Evolutionary conservation across 495 filamentous ascomycete species (phyloP), one percentile per base, ranked within the genome.

Genomic region (Sphaerosporella brunnea): DNA sequence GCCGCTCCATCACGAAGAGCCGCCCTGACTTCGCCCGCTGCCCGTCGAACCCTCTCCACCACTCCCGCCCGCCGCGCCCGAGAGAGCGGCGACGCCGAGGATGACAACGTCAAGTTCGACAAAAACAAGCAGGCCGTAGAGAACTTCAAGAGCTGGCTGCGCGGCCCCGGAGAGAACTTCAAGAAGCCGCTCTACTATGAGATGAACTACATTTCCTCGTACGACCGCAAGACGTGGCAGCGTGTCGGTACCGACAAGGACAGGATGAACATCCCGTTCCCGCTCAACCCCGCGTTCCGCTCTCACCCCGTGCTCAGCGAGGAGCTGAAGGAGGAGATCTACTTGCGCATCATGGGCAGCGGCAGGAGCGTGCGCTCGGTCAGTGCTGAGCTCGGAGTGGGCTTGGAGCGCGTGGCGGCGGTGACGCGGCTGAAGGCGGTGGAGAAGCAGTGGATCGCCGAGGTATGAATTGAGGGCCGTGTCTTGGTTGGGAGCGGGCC

Each of bases 361-460:
- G 78, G 79, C 42, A 66, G 76, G 62, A 78, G 77, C 50, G 67
- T 96, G 38, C 77, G 82, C 51, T 72, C 70, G 43, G 84, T 93
- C 25, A 90, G 83, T 67, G 81, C 77, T 1, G 69, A 79, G 49
- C 66, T 82, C 41, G 72, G 73, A 13, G 79, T 97, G 8, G 84
- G 88, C 51, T 80, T 96, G 68, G 73, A 80, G 52, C 73, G 90
- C 45, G 81, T 97, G 18, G 92, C 75, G 5, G 90, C 90, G 21
- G 82, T 95, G 23, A 79, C 94, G 16, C 67, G 90, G 50, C 66
- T 97, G 58, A 90, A 87, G 62, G 77, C 81, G 57, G 64, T 96
- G 49, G 87, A 96, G 68, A 84, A 80, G 64, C 66, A 77, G 47
- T 84, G 75, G 82, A 59, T 69, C 48, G 60, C 70, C 49, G 68